A percentile compares a stretch with the other conserved stretches of the same genome.
Evolutionary conservation across 495 filamentous ascomycete species (phyloP).

Genomic region (Podospora tetraspora): DNA sequence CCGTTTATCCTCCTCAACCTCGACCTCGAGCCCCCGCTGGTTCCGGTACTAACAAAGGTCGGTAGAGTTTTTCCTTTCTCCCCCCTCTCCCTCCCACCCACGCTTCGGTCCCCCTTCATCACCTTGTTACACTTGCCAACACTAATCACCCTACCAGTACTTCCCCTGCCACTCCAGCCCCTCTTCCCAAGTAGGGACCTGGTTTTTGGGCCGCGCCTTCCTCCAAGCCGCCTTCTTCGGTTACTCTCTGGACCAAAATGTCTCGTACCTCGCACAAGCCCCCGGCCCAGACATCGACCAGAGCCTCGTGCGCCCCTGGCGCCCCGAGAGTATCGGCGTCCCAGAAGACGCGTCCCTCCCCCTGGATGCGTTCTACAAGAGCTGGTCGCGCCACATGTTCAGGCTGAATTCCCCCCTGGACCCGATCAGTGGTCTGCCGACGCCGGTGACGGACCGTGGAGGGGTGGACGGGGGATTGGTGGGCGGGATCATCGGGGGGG

Average conservation of each 20-base stretch:
- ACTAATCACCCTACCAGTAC: background rate
- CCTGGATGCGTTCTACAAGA: too few relatives aligned
- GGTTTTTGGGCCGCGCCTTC: constrained; percentile 15
- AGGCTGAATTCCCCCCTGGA: background rate
- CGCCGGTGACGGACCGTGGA: too few relatives aligned
- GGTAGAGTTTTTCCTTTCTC: too few relatives aligned
- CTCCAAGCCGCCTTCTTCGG: constrained; percentile 18
- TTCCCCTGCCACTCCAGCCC: constrained; percentile 15
- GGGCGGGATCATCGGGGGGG: background rate
- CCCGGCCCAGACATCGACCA: constrained; percentile 14
- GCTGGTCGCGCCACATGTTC: background rate
- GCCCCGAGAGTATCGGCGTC: background rate
- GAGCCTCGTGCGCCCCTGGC: constrained; percentile 1
- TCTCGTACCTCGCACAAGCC: constrained; percentile 17
- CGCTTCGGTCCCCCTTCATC: too few relatives aligned
- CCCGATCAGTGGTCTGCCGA: background rate
- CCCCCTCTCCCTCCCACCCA: too few relatives aligned
- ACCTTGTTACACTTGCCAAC: too few relatives aligned
- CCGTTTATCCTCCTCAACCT: constrained; percentile 47
- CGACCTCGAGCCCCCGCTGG: constrained; percentile 28
- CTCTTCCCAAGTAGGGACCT: background rate
- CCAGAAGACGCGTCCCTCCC: background rate
- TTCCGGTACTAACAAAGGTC: background rate
- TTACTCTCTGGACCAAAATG: constrained; percentile 7
- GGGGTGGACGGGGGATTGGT: background rate